A percentile compares a stretch with the other conserved stretches of the same genome.
These are phyloP conservation scores for Elsinoe perseae DNA, from an alignment of 2,329 filamentous ascomycete species.

Conservation along the genomic window DNA sequence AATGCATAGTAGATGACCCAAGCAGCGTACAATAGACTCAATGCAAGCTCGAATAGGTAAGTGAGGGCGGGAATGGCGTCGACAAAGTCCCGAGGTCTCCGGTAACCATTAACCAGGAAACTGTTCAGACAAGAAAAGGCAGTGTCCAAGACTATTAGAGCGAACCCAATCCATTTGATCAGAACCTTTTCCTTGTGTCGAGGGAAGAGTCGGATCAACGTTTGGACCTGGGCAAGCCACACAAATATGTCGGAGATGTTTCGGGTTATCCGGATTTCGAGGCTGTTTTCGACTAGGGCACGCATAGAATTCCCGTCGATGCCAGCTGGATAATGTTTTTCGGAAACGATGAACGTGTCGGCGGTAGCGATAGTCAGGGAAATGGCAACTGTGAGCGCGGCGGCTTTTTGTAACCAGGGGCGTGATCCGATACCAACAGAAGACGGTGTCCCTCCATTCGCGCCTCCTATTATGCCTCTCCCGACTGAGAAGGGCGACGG, in stretches of 20 bases:
- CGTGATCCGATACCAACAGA: constrained; percentile 82
- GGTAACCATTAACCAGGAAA: constrained; percentile 56
- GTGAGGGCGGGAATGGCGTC: constrained; percentile 86
- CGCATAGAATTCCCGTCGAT: constrained; percentile 74
- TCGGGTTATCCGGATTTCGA: constrained; percentile 80
- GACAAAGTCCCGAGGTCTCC: constrained; percentile 64
- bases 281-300: constrained; percentile 69
- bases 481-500: constrained; percentile 48
- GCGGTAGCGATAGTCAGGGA: constrained; percentile 89
- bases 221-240: constrained; percentile 96
- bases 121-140: constrained; percentile 88
- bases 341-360: constrained; percentile 79
- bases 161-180: constrained; percentile 98
- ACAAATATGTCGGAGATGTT: constrained; percentile 94
- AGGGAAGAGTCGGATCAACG: constrained; percentile 87
- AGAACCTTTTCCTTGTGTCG: constrained; percentile 95
- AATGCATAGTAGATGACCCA: constrained; percentile 91
- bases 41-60: constrained; percentile 80
- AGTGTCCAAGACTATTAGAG: constrained; percentile 81
- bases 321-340: constrained; percentile 70
- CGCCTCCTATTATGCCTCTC: constrained; percentile 77
- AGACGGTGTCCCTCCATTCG: constrained; percentile 52
- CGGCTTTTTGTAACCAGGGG: constrained; percentile 78
- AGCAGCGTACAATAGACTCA: constrained; percentile 80
- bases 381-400: constrained; percentile 58